Conservation (phyloP, 2,329 filamentous ascomycete genomes). For the Chaetomium sp. region DNA sequence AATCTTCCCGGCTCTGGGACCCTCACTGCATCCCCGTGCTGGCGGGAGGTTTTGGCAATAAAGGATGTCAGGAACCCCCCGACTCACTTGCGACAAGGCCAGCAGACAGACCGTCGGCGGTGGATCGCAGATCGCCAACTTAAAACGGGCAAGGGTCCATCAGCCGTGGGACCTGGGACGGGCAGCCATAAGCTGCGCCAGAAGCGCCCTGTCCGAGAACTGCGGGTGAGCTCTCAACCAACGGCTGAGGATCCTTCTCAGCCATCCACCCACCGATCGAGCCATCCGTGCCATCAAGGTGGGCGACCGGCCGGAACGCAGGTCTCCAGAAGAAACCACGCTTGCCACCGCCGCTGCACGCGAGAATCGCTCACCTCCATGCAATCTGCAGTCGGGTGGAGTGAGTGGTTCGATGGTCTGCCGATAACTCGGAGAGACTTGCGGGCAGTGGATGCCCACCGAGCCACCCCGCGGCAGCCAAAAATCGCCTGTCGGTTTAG, state of each 20-base stretch:
- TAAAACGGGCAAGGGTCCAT: constrained; percentile 20
- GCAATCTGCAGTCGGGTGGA: not conserved
- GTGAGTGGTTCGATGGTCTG: not conserved
- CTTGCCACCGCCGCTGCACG: not conserved
- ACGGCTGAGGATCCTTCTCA: not conserved
- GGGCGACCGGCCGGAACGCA: not conserved
- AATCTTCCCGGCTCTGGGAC: too few species aligned
- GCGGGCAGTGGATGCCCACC: too few species aligned
- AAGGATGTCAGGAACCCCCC: too few species aligned
- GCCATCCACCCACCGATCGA: too few species aligned
- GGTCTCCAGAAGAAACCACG: not conserved
- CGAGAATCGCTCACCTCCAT: not conserved
- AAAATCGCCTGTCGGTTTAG: not conserved
- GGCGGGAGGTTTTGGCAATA: too few species aligned
- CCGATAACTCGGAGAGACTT: not conserved
- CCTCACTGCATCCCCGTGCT: too few species aligned
- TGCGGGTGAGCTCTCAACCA: not conserved
- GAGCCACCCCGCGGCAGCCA: not conserved
- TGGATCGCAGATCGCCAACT: constrained; percentile 21
- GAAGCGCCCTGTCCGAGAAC: not conserved
- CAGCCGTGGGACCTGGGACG: not conserved
- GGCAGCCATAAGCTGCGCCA: not conserved
- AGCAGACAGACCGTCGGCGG: not conserved
- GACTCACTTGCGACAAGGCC: not conserved
- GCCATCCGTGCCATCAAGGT: not conserved